Conservation (phyloP, 129 eudicot species). For the Silybum marianum region DNA sequence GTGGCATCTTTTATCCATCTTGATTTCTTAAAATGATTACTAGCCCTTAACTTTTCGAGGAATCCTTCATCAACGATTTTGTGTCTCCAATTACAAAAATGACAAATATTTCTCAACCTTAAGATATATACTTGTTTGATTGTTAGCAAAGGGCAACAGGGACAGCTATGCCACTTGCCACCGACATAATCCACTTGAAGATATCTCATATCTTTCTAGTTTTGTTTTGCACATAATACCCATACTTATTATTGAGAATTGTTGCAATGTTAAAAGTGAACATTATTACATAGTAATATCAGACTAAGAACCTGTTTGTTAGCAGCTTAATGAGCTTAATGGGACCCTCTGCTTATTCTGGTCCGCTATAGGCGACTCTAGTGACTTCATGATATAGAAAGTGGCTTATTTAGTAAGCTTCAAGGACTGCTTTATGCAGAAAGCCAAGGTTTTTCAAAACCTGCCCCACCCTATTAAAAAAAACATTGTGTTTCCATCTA, state of each 20-base stretch:
- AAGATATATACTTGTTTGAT: background rate
- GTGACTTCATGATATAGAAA: no score
- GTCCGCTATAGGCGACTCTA: no score
- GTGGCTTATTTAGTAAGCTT: no score
- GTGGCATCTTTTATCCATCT: background rate
- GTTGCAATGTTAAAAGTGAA: slow-evolving; percentile 4
- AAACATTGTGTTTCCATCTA: no score
- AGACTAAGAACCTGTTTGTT: background rate
- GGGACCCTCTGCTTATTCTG: no score
- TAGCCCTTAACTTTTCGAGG: no score
- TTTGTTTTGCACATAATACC: slow-evolving; percentile 6
- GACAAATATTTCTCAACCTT: background rate
- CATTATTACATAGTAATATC: background rate
- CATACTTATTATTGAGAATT: slow-evolving; percentile 7
- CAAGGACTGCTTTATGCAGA: no score
- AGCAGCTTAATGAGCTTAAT: no score
- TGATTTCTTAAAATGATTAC: no score
- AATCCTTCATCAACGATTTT: background rate
- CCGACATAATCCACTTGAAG: slow-evolving; percentile 24
- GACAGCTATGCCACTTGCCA: slow-evolving; percentile 21
- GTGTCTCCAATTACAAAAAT: background rate
- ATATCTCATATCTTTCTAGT: slow-evolving; percentile 22
- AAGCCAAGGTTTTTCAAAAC: no score
- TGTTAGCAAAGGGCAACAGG: slow-evolving; percentile 3
- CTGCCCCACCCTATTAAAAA: no score